Evolutionary conservation across 257 asterid species (phyloP), one percentile per base, ranked within the genome.

Genomic region (Leptodermis oblonga): DNA sequence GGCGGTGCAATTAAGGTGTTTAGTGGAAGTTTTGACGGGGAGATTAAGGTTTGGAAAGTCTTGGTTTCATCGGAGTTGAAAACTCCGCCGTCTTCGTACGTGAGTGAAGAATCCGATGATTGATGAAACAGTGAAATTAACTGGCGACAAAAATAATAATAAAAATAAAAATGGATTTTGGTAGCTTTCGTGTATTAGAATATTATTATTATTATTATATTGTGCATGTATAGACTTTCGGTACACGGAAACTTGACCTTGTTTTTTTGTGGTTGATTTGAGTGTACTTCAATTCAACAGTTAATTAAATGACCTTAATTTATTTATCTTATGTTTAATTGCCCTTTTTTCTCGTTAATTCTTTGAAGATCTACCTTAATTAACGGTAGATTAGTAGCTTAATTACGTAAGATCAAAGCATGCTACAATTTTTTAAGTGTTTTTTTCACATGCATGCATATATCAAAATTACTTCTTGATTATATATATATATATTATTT

Each of bases 21-120:
- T 63, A 90, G 95, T 76, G 98, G 98, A 56, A 85, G 95, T 58
- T 90, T 92, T 65, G 97, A 90, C 64, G 97, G 98, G 62, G 97
- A 86, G 80, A 77, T 92, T 59, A 90, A 81, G 74, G 86, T 84
- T 63, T 90, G 98, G 96, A 78, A 82, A 49, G 78, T 92, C 65
- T 69, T 74, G 68, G 70, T 80, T 45, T 71, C 81, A 59, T 71
- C 72, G 67, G 77, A 31, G 42, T 17, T 64, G 20, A 66, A 64
- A 59, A 55, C 42, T 56, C 20, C 37, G 9, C 18, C 58, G 41
- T 48, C 59, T 17, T 17, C 70, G 12, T 6, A 30, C 12, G 28
- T 12, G 28, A 61, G 66, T n/a, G 70, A n/a, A 48, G 36, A 59
- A 33, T 31, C 65, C 39, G 33, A 67, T 26, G 71, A 41, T n/a